phyloP scores from a whole-genome alignment of 1,139 yeast species.

The Ogataea hybrid region DNA sequence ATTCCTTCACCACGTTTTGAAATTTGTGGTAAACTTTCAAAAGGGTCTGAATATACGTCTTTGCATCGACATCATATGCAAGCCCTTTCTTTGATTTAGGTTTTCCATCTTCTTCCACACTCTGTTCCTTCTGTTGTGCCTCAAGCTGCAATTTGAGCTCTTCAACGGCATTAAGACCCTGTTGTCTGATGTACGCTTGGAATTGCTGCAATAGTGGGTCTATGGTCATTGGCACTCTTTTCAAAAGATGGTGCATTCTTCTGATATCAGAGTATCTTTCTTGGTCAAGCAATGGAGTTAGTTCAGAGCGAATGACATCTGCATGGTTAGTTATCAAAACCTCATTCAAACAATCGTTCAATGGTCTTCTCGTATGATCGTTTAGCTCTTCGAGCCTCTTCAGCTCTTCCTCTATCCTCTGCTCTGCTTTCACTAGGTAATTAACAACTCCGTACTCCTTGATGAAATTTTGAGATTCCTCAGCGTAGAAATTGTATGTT shows the following conservation, averaged over 20 bases:
- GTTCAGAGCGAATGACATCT: conserved; percentile 72
- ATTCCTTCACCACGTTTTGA: conserved; percentile 61
- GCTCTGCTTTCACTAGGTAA: conserved; percentile 84
- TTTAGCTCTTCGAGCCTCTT: conserved; percentile 78
- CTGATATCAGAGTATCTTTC: conserved; percentile 75
- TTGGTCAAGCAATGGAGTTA: conserved; percentile 68
- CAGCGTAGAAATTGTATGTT: conserved; percentile 69
- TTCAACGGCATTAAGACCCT: conserved; percentile 69
- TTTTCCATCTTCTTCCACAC: conserved; percentile 19
- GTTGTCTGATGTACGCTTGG: conserved; percentile 69
- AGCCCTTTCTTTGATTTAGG: conserved; percentile 25
- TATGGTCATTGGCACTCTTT: conserved; percentile 71
- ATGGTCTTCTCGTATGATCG: conserved; percentile 77
- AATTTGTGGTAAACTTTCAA: conserved; percentile 61
- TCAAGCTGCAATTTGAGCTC: conserved; percentile 55
- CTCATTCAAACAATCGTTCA: conserved; percentile 71
- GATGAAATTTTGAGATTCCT: conserved; percentile 68
- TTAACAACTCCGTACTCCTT: conserved; percentile 80
- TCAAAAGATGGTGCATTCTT: conserved; percentile 73
- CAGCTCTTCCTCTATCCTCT: conserved; percentile 78
- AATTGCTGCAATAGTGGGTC: conserved; percentile 75
- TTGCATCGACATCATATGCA: conserved; percentile 57
- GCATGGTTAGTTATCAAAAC: conserved; percentile 82
- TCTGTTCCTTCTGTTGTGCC: conserved; percentile 22
- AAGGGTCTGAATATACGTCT: conserved; percentile 76